Conservation (phyloP, 441 rosid species). For the Adansonia gregorii region DNA sequence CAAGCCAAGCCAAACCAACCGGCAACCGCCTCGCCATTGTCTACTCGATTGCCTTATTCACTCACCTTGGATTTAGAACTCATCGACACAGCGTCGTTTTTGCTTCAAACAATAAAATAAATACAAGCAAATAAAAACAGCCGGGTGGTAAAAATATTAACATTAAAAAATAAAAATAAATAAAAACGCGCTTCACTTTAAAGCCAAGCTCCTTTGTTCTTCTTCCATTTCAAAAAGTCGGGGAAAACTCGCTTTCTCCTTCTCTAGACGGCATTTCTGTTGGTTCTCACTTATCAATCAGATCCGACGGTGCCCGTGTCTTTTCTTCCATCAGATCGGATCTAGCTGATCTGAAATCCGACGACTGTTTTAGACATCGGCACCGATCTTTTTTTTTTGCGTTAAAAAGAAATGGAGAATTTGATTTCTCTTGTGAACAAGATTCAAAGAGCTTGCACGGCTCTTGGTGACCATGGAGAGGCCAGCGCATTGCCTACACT, state of each 20-base stretch:
- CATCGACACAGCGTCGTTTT: not conserved
- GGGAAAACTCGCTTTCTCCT: not conserved
- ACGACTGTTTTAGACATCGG: not conserved
- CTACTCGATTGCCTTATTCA: not conserved
- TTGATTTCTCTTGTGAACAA: constrained; percentile 84
- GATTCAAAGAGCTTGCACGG: constrained; percentile 98
- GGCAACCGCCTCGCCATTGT: not conserved
- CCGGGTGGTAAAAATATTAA: not conserved
- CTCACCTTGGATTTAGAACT: not conserved
- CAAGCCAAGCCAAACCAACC: not conserved
- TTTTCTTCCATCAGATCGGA: constrained; percentile 21
- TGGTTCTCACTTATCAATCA: not conserved
- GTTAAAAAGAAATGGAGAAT: not conserved
- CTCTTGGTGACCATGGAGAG: constrained; percentile 97
- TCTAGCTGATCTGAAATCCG: constrained; percentile 49
- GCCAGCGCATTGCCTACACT: constrained; percentile 86
- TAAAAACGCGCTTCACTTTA: not conserved
- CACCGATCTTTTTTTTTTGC: constrained; percentile 10
- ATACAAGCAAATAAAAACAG: not conserved
- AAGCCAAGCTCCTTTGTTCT: not conserved
- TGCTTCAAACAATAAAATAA: not conserved
- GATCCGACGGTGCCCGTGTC: not conserved
- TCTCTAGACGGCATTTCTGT: not conserved
- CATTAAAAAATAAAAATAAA: not conserved
- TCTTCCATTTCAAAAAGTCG: constrained; percentile 3